Evolutionary conservation across 2,329 filamentous ascomycete genomes (phyloP), one percentile per base, ranked within the genome.

Genomic region (Calonectria leucothoes): DNA sequence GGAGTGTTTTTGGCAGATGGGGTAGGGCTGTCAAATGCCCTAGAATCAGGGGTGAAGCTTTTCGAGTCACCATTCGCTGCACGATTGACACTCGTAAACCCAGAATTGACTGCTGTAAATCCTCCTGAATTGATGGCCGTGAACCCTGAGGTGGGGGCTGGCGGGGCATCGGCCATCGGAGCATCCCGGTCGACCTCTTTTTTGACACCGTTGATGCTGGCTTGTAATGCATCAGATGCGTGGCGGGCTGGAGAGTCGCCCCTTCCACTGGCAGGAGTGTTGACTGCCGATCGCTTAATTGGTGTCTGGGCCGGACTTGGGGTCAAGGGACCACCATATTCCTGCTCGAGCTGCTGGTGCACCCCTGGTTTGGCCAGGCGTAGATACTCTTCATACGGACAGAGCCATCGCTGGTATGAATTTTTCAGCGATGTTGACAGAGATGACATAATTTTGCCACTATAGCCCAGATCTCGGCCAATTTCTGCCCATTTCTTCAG

Each of bases 401-500:
- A 95, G 4, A 99, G 92, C 95, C 97, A 99, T 85, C 96, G 93
- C 83, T 98, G 95, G 80, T 97, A 99, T 0, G 97, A 98, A 84
- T 99, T 99, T 84, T 98, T 99, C 51, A 99, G 90, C 6, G 97
- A 98, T 0, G 97, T 99, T 7, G 97, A 99, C 59, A 99, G 87
- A 11, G 97, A 98, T 3, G 96, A 98, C 97, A 99, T 99, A 76
- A 99, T 99, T 87, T 99, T 99, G 82, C 97, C 97, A 82, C 96
- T 98, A 85, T 99, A 99, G 69, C 97, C 97, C 61, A 99, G 87
- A 83, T 98, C 97, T 81, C 97, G 93, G 39, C 97, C 97, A 79
- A 99, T 98, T 84, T 99, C 97, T 20, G 97, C 97, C 97, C 97
- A 99, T 87, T 98, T 98, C 86, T 99, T 99, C 70, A 93, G 90